phyloP scores from a whole-genome alignment of 2,329 filamentous ascomycete genomes.

The Talaromyces amestolkiae region DNA sequence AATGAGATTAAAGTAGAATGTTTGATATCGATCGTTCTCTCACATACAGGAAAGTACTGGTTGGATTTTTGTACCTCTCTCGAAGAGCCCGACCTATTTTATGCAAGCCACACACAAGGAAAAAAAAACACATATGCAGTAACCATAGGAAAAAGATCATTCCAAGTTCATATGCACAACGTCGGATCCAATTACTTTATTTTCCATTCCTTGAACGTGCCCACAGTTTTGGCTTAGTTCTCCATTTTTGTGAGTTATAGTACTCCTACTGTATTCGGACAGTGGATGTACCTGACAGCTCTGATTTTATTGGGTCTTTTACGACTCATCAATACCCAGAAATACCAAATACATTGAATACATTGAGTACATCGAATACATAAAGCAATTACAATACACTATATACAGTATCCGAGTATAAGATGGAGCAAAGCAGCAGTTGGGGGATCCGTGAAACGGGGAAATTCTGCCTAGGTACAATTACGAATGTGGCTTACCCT shows the following conservation, averaged over 20 bases:
- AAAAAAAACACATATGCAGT: background rate
- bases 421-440: background rate
- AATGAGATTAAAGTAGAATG: background rate
- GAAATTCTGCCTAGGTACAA: background rate
- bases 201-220: background rate
- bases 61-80: background rate
- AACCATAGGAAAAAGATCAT: background rate
- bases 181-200: conserved; percentile 5
- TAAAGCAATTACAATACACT: background rate
- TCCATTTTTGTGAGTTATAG: background rate
- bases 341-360: conserved; percentile 1
- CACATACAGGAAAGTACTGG: background rate
- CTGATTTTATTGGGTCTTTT: background rate
- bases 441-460: background rate
- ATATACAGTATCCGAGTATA: background rate
- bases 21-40: background rate
- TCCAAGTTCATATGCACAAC: background rate
- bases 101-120: conserved; percentile 1
- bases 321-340: background rate
- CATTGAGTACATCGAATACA: conserved; percentile 4
- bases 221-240: background rate
- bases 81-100: background rate
- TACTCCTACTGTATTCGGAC: background rate
- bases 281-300: background rate
- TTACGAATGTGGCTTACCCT: conserved; percentile 1